phyloP scores from a whole-genome alignment of 345 rosid genomes.

The Geranium rotundifolium region DNA sequence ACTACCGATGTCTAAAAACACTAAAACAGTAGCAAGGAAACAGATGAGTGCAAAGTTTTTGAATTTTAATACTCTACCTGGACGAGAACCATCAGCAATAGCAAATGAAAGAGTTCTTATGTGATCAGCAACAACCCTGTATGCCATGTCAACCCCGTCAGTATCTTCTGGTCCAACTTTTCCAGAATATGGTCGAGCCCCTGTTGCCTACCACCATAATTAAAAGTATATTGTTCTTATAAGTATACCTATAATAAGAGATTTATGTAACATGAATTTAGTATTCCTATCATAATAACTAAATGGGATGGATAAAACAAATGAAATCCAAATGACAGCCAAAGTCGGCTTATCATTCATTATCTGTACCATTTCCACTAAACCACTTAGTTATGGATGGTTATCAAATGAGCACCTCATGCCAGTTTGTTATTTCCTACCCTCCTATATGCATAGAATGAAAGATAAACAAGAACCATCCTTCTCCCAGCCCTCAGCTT shows the following conservation, averaged over 20 bases:
- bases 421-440: too few species aligned
- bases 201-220: slow-evolving; percentile 48
- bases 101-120: slow-evolving; percentile 92
- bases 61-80: slow-evolving; percentile 40
- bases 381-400: too few species aligned
- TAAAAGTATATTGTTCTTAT: background rate
- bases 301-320: background rate
- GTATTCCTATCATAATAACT: background rate
- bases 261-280: too few species aligned
- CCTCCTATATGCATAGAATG: too few species aligned
- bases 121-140: slow-evolving; percentile 95
- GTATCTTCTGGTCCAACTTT: slow-evolving; percentile 77
- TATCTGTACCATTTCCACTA: too few species aligned
- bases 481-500: too few species aligned
- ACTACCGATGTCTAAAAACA: background rate
- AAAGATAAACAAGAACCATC: too few species aligned
- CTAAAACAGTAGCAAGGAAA: background rate
- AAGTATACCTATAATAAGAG: background rate
- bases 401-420: too few species aligned
- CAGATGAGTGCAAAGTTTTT: background rate
- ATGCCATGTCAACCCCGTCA: slow-evolving; percentile 88
- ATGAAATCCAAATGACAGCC: background rate
- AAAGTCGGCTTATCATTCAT: too few species aligned
- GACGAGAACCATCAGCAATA: slow-evolving; percentile 96
- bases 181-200: slow-evolving; percentile 80